Evolutionary conservation across 202 grass and related monocot species (phyloP).

Genomic region (Carex arenaria): DNA sequence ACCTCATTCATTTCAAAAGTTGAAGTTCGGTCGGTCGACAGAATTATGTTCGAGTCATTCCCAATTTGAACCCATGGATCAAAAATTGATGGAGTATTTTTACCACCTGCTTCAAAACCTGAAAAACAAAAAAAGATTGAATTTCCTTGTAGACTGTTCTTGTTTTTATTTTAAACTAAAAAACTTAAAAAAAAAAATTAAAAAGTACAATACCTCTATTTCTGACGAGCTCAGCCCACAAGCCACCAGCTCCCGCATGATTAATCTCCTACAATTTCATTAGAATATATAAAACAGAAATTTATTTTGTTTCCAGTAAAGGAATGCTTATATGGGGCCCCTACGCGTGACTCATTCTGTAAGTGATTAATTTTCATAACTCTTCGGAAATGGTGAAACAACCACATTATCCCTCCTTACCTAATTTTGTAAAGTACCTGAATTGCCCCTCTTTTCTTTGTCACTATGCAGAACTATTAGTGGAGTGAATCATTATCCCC

Average conservation of each 20-base stretch:
- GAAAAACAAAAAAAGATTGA: neutral
- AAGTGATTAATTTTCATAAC: neutral
- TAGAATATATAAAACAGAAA: conserved; percentile 17
- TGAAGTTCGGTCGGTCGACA: conserved; percentile 68
- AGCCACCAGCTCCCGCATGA: conserved; percentile 85
- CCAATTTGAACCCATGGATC: conserved; percentile 84
- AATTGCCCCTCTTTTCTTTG: neutral
- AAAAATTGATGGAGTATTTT: conserved; percentile 89
- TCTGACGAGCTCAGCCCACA: conserved; percentile 93
- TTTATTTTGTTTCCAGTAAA: neutral
- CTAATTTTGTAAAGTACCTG: neutral
- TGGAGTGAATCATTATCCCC: neutral
- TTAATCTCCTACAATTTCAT: conserved; percentile 75
- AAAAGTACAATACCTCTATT: conserved; percentile 66
- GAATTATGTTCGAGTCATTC: conserved; percentile 61
- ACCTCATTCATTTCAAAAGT: conserved; percentile 65
- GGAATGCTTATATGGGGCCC: neutral
- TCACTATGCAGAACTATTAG: neutral
- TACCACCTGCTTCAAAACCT: conserved; percentile 96
- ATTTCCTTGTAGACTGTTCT: neutral
- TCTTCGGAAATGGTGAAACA: neutral
- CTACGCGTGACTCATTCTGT: neutral
- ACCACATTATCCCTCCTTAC: neutral
- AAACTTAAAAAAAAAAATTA: neutral
- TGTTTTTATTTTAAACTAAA: neutral